Evolutionary conservation across 179 eudicot genomes (phyloP).

Genomic region (Heliamphora ciliata): DNA sequence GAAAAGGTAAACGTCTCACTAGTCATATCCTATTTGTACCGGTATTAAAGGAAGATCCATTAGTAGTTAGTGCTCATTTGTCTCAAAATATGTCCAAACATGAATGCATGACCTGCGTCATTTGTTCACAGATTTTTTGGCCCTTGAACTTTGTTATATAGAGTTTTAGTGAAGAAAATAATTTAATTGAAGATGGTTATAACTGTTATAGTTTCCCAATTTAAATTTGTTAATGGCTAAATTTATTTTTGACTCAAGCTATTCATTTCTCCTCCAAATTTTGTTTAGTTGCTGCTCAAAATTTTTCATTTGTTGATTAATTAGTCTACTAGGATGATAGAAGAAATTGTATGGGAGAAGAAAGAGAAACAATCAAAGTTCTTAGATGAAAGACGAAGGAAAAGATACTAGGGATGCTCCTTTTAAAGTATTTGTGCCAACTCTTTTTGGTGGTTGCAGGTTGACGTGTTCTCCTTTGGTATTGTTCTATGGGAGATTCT

Average conservation of each 20-base stretch:
- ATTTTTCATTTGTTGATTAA: neutral
- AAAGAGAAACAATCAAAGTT: neutral
- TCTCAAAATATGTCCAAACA: neutral
- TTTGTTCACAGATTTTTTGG: neutral
- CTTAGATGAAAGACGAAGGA: neutral
- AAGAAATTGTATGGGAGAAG: neutral
- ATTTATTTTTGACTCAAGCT: neutral
- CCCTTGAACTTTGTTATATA: neutral
- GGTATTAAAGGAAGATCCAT: no score
- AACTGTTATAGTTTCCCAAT: neutral
- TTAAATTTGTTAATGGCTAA: neutral
- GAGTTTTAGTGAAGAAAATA: conserved; percentile 6
- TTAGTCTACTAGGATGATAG: neutral
- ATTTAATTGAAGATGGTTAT: conserved; percentile 1
- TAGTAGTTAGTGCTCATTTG: neutral
- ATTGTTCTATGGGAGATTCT: conserved; percentile 42
- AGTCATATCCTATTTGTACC: no score
- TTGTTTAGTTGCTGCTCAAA: neutral
- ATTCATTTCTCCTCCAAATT: neutral
- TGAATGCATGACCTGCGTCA: neutral
- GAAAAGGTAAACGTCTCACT: conserved; percentile 22
- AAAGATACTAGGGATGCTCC: conserved; percentile 8
- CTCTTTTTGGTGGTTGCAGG: conserved; percentile 22
- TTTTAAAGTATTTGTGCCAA: neutral
- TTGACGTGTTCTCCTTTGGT: conserved; percentile 40